Evolutionary conservation across 148 eudicot genomes (phyloP), one percentile per base, ranked within the genome.

Genomic region (Pouteria glomerata): DNA sequence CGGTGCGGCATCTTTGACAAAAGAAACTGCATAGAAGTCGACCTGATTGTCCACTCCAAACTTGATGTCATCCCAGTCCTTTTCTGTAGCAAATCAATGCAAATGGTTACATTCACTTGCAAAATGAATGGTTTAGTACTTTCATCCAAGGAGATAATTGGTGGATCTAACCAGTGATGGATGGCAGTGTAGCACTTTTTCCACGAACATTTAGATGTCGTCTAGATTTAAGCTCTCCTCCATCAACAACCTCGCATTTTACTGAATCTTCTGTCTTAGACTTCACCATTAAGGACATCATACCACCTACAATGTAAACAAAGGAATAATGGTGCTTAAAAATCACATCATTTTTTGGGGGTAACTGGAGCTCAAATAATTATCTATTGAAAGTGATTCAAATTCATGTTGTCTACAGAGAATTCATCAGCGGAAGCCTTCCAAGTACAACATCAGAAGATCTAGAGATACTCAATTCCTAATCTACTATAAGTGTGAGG

Each of bases 51-150:
- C 99, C 66, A 96, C 99, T 72, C 99, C 99, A 76, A 96, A 96
- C 85, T 96, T 96, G 88, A 96, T 92, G 71, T 96, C 97, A 72
- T 96, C 99, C 99, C 99, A 96, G 72, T 96, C 99, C 81, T 96
- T 96, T 33, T 92, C 99, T 96, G 96, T 75, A 82, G 71, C 64
- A 75, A 16, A 67, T 16, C 19, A 68, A 68, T 69, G 50, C 55
- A 73, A 63, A 73, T 30, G 33, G 24, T 55, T 53, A 71, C 41
- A 52, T 27, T 64, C 39, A 30, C 48, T 68, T 21, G 42, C 4
- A 56, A 70, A 41, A 31, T 33, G 63, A 24, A 34, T 30, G 50
- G 51, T 6, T n/a, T 60, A 56, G 42, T 15, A 61, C 34, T 52
- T 62, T 68, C 51, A 31, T 21, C 50, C n/a, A 68, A 73, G 50